Conservation (phyloP, 2,329 filamentous ascomycete species). For the Dothideomycetidae sp. region DNA sequence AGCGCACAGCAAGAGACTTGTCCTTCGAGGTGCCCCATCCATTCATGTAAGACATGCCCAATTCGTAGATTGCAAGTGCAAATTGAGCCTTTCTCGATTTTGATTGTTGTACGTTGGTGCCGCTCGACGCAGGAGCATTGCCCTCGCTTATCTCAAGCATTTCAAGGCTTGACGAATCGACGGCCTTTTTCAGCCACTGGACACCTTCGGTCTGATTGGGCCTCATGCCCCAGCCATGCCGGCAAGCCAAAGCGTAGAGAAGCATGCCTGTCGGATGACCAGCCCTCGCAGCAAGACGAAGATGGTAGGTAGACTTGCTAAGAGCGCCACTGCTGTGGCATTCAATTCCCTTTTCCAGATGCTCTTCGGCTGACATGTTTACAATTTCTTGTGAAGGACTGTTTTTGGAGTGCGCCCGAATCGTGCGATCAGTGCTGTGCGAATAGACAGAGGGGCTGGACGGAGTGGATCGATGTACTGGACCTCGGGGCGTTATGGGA, state of each 20-base stretch:
- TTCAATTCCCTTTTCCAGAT: slow-evolving; percentile 78
- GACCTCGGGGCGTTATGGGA: slow-evolving; percentile 3
- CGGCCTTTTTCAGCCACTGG: slow-evolving; percentile 80
- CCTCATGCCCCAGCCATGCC: slow-evolving; percentile 96
- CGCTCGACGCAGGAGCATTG: slow-evolving; percentile 31
- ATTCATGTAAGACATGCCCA: slow-evolving; percentile 94
- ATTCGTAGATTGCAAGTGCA: slow-evolving; percentile 86
- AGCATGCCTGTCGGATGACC: slow-evolving; percentile 90
- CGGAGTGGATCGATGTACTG: slow-evolving; percentile 13
- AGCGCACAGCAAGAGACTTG: slow-evolving; percentile 70
- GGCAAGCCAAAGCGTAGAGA: slow-evolving; percentile 82
- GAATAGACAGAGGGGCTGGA: slow-evolving; percentile 21
- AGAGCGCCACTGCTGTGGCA: slow-evolving; percentile 77
- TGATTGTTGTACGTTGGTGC: slow-evolving; percentile 50
- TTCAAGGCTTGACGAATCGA: slow-evolving; percentile 68
- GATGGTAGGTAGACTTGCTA: slow-evolving; percentile 90
- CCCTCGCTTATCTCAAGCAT: slow-evolving; percentile 60
- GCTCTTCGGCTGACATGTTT: slow-evolving; percentile 71
- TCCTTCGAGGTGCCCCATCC: slow-evolving; percentile 96
- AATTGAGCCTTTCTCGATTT: slow-evolving; percentile 86
- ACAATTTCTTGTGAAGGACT: slow-evolving; percentile 23
- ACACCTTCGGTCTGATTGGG: slow-evolving; percentile 82
- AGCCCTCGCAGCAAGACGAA: slow-evolving; percentile 73
- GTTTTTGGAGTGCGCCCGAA: slow-evolving; percentile 28
- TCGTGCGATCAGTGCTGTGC: slow-evolving; percentile 29